Conservation (phyloP, 2,329 filamentous ascomycete genomes). For the Neofusicoccum sp. region DNA sequence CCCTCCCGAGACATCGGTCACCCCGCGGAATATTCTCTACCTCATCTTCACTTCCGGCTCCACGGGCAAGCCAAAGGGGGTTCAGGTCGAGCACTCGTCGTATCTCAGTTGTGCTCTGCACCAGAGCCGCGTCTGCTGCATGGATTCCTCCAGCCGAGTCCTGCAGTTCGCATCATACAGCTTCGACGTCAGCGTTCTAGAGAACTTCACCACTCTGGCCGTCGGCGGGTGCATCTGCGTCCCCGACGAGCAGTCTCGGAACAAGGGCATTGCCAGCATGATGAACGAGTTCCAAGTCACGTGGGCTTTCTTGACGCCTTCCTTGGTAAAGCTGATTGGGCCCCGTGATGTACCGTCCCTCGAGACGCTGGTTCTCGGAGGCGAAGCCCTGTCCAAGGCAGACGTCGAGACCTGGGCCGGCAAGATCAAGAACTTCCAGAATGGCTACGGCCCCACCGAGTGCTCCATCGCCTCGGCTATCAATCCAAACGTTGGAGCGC, state of each 20-base stretch:
- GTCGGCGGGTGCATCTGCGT: constrained; percentile 43
- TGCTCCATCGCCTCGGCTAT: background rate
- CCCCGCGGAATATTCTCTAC: constrained; percentile 18
- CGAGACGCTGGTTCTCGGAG: constrained; percentile 44
- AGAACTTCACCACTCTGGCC: constrained; percentile 34
- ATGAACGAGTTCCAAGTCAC: constrained; percentile 38
- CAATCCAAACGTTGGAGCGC: background rate
- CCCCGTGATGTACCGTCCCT: constrained; percentile 44
- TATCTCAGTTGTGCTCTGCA: constrained; percentile 14
- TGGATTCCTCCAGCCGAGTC: constrained; percentile 29
- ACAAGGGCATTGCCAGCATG: constrained; percentile 49
- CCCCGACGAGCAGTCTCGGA: constrained; percentile 44
- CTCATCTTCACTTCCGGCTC: background rate
- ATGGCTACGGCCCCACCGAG: constrained; percentile 34
- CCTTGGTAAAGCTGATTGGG: constrained; percentile 42
- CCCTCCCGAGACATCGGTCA: constrained; percentile 9
- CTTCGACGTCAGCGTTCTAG: constrained; percentile 34
- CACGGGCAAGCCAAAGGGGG: constrained; percentile 29
- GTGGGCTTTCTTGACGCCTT: constrained; percentile 38
- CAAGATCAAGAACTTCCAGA: constrained; percentile 26
- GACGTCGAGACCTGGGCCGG: background rate
- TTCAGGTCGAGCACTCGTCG: constrained; percentile 31
- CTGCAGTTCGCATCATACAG: constrained; percentile 38
- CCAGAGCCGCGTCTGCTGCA: constrained; percentile 28
- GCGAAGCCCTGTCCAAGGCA: constrained; percentile 37